Conservation (phyloP, 768 basidiomycete genomes). For the Butyriboletus loyo region DNA sequence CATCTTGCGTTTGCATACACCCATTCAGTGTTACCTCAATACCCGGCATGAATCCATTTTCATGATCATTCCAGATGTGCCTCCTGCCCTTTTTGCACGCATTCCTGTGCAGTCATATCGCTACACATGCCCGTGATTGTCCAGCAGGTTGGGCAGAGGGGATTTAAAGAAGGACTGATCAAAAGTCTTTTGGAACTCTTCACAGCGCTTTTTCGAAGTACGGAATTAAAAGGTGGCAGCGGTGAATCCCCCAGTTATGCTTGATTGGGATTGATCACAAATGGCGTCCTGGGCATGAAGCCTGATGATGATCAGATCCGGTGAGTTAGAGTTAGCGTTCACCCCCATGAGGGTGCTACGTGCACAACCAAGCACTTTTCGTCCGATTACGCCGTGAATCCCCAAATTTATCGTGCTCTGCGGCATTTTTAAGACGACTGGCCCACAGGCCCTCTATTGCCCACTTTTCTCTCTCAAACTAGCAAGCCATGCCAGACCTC, state of each 20-base stretch:
- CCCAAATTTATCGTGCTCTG: not conserved
- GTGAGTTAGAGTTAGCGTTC: not conserved
- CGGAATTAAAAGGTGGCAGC: not conserved
- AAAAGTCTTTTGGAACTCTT: not conserved
- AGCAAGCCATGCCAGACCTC: constrained; percentile 3
- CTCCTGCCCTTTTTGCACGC: too few species aligned
- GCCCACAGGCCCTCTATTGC: not conserved
- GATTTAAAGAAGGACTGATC: too few species aligned
- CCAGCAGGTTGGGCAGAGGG: too few species aligned
- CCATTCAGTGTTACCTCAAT: too few species aligned
- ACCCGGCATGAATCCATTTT: too few species aligned
- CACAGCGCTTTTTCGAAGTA: not conserved
- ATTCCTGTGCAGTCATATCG: too few species aligned
- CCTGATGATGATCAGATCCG: not conserved
- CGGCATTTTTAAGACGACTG: not conserved
- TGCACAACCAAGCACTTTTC: not conserved
- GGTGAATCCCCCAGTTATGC: not conserved
- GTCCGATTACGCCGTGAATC: not conserved
- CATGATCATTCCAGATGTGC: too few species aligned
- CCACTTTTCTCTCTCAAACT: not conserved
- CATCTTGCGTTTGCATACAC: too few species aligned
- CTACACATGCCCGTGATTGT: too few species aligned
- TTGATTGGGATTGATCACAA: not conserved
- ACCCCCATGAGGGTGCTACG: not conserved
- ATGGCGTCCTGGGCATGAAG: not conserved